These are phyloP conservation scores for Mycena amicta DNA, from an alignment of 768 basidiomycete species.

Conservation along the genomic window DNA sequence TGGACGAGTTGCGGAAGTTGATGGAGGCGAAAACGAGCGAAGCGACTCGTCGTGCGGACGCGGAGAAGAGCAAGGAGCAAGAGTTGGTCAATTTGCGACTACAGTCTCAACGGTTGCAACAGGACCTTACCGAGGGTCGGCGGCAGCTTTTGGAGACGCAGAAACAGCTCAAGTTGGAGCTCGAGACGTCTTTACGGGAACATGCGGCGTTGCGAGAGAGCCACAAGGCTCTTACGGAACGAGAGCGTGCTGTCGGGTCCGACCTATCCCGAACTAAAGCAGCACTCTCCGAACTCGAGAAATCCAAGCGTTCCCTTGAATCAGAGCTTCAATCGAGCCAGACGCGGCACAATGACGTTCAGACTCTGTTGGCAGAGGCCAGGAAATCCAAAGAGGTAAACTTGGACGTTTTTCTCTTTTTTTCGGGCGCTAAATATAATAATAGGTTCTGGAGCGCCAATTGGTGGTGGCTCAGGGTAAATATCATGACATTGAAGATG, in stretches of 20 bases:
- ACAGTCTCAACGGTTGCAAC: conserved; percentile 62
- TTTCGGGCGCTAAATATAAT: too few relatives aligned
- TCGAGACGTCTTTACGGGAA: conserved; percentile 66
- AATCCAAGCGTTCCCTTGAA: conserved; percentile 64
- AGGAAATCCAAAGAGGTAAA: conserved; percentile 73
- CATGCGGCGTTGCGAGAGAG: conserved; percentile 59
- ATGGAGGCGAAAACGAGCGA: conserved; percentile 87
- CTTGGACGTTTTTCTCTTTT: too few relatives aligned
- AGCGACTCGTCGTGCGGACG: conserved; percentile 80
- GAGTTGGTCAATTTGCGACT: conserved; percentile 76
- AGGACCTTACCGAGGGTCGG: conserved; percentile 69
- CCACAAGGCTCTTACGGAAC: conserved; percentile 65
- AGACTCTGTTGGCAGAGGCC: conserved; percentile 63
- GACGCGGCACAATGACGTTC: conserved; percentile 66
- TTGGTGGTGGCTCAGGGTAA: conserved; percentile 71
- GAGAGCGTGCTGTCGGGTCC: conserved; percentile 54
- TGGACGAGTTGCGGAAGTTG: conserved; percentile 83
- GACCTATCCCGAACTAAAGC: conserved; percentile 52
- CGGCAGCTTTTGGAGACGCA: conserved; percentile 63
- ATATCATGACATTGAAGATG: conserved; percentile 87
- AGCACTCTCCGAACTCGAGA: conserved; percentile 61
- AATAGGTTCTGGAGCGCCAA: conserved; percentile 77
- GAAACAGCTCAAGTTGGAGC: conserved; percentile 74
- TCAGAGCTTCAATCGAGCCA: conserved; percentile 75
- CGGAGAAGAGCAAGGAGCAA: conserved; percentile 83